Evolutionary conservation across 768 basidiomycete species (phyloP).

Genomic region (Boletus sensibilis): DNA sequence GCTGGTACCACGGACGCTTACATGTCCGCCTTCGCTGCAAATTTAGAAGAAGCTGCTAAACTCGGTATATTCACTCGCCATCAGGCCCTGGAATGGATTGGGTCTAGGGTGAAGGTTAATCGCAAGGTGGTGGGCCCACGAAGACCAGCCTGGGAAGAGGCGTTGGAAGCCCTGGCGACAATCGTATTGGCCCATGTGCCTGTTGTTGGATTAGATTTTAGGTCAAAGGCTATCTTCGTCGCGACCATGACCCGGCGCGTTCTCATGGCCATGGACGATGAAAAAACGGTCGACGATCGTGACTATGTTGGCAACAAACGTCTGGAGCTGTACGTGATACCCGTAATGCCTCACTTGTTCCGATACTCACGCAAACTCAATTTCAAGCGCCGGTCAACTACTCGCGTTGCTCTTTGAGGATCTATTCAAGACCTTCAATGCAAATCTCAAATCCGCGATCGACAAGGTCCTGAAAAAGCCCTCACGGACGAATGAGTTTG

Average conservation of each 20-base stretch:
- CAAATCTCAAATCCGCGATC: conserved; percentile 90
- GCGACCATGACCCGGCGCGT: conserved; percentile 97
- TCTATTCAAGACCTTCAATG: conserved; percentile 97
- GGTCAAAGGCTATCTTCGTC: conserved; percentile 93
- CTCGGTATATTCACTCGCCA: conserved; percentile 88
- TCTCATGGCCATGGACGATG: conserved; percentile 94
- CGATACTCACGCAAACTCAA: conserved; percentile 29
- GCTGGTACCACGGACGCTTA: conserved; percentile 90
- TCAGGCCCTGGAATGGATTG: conserved; percentile 94
- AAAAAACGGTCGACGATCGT: conserved; percentile 95
- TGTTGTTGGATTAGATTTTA: conserved; percentile 83
- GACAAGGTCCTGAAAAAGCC: conserved; percentile 98
- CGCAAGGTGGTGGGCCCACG: conserved; percentile 76
- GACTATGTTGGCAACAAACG: conserved; percentile 99
- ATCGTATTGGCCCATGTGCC: conserved; percentile 97
- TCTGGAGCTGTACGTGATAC: conserved; percentile 78
- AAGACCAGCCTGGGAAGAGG: conserved; percentile 90
- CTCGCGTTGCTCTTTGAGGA: conserved; percentile 96
- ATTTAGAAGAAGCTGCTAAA: conserved; percentile 91
- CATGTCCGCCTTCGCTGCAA: conserved; percentile 82
- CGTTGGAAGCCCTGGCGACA: conserved; percentile 92
- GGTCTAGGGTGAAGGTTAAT: conserved; percentile 87
- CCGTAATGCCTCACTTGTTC: conserved; percentile 3
- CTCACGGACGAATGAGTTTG: conserved; percentile 90
- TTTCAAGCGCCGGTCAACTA: conserved; percentile 85